Evolutionary conservation across 164 flowering plant genomes (phyloP), one percentile per base, ranked within the genome.

Genomic region (Berberis vulgaris): DNA sequence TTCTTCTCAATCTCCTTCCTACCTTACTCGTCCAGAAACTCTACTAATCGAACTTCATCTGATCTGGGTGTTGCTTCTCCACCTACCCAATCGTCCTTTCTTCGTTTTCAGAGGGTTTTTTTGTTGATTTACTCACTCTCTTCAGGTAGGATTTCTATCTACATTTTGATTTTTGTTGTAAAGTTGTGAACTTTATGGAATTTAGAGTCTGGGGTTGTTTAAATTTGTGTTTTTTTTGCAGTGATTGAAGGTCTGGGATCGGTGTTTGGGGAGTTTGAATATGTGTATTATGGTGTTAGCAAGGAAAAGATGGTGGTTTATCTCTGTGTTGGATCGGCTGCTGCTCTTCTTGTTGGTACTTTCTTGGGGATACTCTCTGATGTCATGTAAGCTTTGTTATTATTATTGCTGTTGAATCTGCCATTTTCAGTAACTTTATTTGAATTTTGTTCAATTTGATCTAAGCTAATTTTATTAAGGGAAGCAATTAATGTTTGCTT

Each of bases 181-280:
- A 3, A 13, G 26, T 26, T 26, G 26, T 26, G 26, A 26, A 26
- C 26, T 12, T 39, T 13, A 13, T 62, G 47, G 63, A 53, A 39
- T 69, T 62, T 11, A n/a, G n/a, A 10, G 8, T 38, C 13, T 12
- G 5, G 52, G 4, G 10, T 45, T 50, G 5, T 12, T 56, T 1
- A 8, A 13, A 39, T 38, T 42, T 42, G 1, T 11, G 26, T 60
- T 12, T 59, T 43, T 26, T 26, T 57, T 13, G 43, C 78, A 89
- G 97, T 83, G 55, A 73, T 83, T 78, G 88, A 85, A 74, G 96
- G 97, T 6, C 41, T 89, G n/a, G 82, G 82, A 84, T 78, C 83
- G 1, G 88, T 85, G 61, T 82, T 80, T 54, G 97, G 95, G 26
- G 97, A 94, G 74, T 82, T 76, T 55, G 95, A 87, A 72, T 62